Conservation (phyloP, 2,329 filamentous ascomycete species). For the Cadophora sp. region DNA sequence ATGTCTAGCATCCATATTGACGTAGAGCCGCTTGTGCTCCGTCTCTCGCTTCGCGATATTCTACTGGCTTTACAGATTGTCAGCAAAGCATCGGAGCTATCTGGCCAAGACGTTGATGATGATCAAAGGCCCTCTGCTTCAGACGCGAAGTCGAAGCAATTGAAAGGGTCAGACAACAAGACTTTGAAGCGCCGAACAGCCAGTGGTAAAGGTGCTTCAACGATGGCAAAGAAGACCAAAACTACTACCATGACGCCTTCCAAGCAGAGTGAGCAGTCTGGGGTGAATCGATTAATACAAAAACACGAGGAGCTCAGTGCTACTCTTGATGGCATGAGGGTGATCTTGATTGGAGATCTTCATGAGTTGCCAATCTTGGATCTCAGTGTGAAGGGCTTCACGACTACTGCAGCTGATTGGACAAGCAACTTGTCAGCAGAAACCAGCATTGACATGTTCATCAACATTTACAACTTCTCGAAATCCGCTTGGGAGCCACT, state of each 20-base stretch:
- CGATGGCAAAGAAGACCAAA: conserved; percentile 54
- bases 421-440: conserved; percentile 86
- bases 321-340: conserved; percentile 83
- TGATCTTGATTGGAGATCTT: conserved; percentile 93
- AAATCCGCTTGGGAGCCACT: conserved; percentile 98
- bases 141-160: conserved; percentile 62
- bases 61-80: conserved; percentile 92
- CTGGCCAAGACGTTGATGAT: conserved; percentile 64
- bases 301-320: conserved; percentile 81
- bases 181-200: conserved; percentile 62
- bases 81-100: conserved; percentile 87
- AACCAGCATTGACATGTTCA: conserved; percentile 88
- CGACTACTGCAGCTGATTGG: conserved; percentile 87
- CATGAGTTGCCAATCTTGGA: conserved; percentile 97
- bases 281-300: conserved; percentile 52
- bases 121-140: conserved; percentile 48
- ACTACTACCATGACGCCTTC: conserved; percentile 45
- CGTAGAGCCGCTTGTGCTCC: conserved; percentile 87
- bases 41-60: conserved; percentile 92
- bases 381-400: conserved; percentile 90
- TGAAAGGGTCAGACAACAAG: conserved; percentile 41
- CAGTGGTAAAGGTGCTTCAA: conserved; percentile 62
- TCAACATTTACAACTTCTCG: conserved; percentile 98
- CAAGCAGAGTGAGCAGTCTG: conserved; percentile 49
- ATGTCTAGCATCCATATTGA: conserved; percentile 84